Base-by-base conservation (phyloP, 2,329 filamentous ascomycete genomes). In the Epichloe sp. region DNA sequence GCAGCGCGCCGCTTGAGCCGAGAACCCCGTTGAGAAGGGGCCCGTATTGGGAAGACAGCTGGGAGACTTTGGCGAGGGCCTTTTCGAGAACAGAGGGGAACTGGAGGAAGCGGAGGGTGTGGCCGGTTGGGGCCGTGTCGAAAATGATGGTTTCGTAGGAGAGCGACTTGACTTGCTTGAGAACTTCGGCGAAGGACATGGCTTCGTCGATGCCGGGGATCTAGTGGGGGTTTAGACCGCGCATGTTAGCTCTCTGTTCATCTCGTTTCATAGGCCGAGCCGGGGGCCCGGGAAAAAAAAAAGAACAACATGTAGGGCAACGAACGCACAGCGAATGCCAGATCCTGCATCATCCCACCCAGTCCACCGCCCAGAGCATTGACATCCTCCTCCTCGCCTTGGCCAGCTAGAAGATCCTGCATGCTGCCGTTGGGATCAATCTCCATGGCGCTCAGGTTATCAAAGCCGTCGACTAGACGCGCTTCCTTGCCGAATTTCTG, bases 401-500 rank as follows among this genome's bases (percentile, higher is more conserved):
- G 77, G 2, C 84, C 85, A 10, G 86, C 86, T 56, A 98, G 74
- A 52, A 98, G 73, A 66, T 98, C 93, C 71, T 96, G 93, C 68
- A 98, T 95, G 64, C 88, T 95, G 46, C 91, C 93, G 65, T 95
- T 97, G 49, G 93, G 93, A 64, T 98, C 93, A 61, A 98, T 97
- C 71, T 98, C 93, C 93, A 98, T 98, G 56, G 93, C 93, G 65
- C 88, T 94, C 59, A 98, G 75, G 69, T 96, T 96, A 36, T 84
- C 81, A 64, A 95, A 96, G 59, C 93, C 93, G 60, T 95, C 84
- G 57, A 98, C 78, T 40, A 95, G 81, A 56, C 89, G 83, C 50
- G 93, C 93, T 70, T 98, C 93, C 76, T 98, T 98, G 74, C 93
- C 93, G 64, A 98, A 98, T 73, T 98, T 98, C 71, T 98, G 91